Evolutionary conservation across 805 yeast species (phyloP).

Genomic region (Sporopachydermia lactativora): DNA sequence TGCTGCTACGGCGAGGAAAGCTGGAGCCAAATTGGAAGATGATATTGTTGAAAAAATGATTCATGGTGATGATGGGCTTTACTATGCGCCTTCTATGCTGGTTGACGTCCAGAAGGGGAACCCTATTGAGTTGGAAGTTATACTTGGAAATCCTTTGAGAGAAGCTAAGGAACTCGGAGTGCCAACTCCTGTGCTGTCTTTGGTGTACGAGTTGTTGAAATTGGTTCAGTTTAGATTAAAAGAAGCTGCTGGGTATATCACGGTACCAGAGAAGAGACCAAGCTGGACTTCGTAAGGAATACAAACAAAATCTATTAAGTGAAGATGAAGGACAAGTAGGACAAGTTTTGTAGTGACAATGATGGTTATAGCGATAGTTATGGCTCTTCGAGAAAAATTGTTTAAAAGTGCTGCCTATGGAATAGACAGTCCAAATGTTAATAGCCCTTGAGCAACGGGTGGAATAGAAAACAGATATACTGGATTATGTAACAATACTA

Average conservation of each 20-base stretch:
- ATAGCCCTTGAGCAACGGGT: no score
- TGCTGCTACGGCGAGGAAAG: constrained; percentile 50
- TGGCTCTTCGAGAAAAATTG: no score
- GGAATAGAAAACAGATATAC: no score
- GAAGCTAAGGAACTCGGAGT: constrained; percentile 35
- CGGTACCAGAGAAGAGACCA: constrained; percentile 30
- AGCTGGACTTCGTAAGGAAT: not conserved
- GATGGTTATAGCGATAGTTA: no score
- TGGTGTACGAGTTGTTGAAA: constrained; percentile 44
- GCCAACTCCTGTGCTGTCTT: constrained; percentile 41
- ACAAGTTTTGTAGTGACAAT: no score
- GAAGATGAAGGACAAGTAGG: no score
- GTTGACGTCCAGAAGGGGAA: constrained; percentile 54
- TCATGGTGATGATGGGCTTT: constrained; percentile 43
- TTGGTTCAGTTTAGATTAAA: constrained; percentile 47
- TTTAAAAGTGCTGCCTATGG: no score
- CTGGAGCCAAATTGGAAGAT: constrained; percentile 40
- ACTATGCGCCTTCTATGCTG: constrained; percentile 60
- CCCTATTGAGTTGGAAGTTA: constrained; percentile 57
- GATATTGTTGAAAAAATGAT: constrained; percentile 35
- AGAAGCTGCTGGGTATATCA: constrained; percentile 36
- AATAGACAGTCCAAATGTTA: not conserved
- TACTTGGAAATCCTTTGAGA: constrained; percentile 48
- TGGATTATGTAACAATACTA: no score
- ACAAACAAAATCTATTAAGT: no score